Evolutionary conservation across 768 basidiomycete genomes (phyloP).

Genomic region (Coprinopsis sp.): DNA sequence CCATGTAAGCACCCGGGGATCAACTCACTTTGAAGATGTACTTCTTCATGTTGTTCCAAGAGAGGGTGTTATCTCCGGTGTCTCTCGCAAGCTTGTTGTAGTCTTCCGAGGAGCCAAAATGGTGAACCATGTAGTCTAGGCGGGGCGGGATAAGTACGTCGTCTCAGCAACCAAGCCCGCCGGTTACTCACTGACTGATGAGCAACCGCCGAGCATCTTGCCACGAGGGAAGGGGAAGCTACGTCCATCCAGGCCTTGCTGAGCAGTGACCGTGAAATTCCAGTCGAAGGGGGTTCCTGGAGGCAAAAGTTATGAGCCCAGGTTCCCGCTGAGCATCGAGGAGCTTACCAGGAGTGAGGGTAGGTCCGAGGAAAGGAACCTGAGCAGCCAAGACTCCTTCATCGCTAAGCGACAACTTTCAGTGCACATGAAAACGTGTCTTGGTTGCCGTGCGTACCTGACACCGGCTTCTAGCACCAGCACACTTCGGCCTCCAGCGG

Average conservation of each 20-base stretch:
- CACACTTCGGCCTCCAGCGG: not conserved
- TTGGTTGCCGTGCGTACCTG: conserved; percentile 1
- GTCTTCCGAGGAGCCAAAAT: conserved; percentile 32
- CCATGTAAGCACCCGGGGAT: not conserved
- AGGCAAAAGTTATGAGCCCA: no score
- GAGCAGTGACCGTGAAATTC: conserved; percentile 30
- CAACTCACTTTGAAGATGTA: conserved; percentile 27
- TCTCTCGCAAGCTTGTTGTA: conserved; percentile 29
- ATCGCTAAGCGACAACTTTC: conserved; percentile 13
- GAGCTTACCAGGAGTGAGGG: conserved; percentile 16
- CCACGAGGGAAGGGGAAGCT: conserved; percentile 29
- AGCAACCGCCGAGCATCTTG: conserved; percentile 29
- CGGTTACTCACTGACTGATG: conserved; percentile 23
- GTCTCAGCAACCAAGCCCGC: not conserved
- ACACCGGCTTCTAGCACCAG: conserved; percentile 9
- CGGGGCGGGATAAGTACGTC: not conserved
- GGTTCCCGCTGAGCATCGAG: no score
- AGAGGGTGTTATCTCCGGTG: conserved; percentile 33
- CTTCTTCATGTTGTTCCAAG: conserved; percentile 31
- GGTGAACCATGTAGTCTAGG: conserved; percentile 32
- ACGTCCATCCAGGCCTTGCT: conserved; percentile 28
- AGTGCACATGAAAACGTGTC: not conserved
- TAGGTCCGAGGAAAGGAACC: conserved; percentile 19
- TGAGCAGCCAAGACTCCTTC: conserved; percentile 18
- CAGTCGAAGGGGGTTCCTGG: conserved; percentile 19